phyloP scores from a whole-genome alignment of 306 rosid species.

The Pyrus betulifolia region DNA sequence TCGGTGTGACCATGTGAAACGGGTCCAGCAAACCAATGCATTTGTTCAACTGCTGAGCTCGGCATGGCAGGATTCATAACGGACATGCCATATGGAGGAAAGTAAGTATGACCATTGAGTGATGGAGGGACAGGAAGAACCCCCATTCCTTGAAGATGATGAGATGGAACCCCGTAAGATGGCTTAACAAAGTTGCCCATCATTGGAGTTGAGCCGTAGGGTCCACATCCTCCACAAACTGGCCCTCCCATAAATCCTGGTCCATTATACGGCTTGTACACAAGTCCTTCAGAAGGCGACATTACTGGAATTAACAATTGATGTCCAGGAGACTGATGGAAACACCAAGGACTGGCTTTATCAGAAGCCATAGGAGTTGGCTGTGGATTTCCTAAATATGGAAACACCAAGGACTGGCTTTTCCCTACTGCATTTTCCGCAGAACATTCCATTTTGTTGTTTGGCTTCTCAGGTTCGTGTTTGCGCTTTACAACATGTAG shows the following conservation, averaged over 20 bases:
- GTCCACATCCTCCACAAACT: slow-evolving; percentile 60
- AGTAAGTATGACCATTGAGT: slow-evolving; percentile 45
- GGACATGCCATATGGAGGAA: slow-evolving; percentile 67
- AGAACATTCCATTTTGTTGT: slow-evolving; percentile 61
- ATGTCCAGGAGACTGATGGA: slow-evolving; percentile 65
- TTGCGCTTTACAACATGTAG: slow-evolving; percentile 43
- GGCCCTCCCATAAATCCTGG: slow-evolving; percentile 65
- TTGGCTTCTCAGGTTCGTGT: slow-evolving; percentile 48
- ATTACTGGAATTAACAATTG: slow-evolving; percentile 86
- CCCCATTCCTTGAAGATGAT: slow-evolving; percentile 49
- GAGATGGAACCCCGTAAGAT: slow-evolving; percentile 47
- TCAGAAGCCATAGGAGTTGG: slow-evolving; percentile 36
- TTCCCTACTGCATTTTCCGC: slow-evolving; percentile 88
- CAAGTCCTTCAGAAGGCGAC: slow-evolving; percentile 89
- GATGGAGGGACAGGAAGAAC: slow-evolving; percentile 40
- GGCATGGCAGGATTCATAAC: slow-evolving; percentile 41
- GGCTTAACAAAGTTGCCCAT: slow-evolving; percentile 48
- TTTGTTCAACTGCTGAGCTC: slow-evolving; percentile 52
- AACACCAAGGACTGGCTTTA: slow-evolving; percentile 58
- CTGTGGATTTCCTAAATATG: slow-evolving; percentile 36
- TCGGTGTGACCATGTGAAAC: slow-evolving; percentile 18
- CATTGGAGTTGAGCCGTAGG: slow-evolving; percentile 42
- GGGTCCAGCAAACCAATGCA: slow-evolving; percentile 32
- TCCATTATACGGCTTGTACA: slow-evolving; percentile 81
- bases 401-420: not conserved